Conservation (phyloP, 2,329 filamentous ascomycete species). For the Colletotrichum falcatum region DNA sequence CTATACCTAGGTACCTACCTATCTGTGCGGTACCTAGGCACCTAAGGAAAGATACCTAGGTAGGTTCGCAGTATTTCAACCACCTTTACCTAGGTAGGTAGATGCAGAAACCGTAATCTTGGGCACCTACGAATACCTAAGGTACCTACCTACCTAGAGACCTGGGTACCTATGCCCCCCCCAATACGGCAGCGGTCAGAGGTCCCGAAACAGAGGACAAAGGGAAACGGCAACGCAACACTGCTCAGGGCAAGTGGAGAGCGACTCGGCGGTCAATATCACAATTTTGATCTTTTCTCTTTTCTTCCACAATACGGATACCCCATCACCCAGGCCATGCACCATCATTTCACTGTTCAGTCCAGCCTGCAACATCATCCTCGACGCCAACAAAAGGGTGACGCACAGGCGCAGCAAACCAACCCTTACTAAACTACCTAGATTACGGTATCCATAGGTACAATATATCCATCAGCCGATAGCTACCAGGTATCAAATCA, state of each 20-base stretch:
- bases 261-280: slow-evolving; percentile 1
- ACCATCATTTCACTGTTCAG: neutral
- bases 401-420: slow-evolving; percentile 25
- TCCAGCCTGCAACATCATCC: neutral
- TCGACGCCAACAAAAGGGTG: neutral
- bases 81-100: too few relatives aligned
- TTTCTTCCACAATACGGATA: neutral
- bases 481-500: neutral
- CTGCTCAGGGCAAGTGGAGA: neutral
- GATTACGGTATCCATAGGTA: neutral
- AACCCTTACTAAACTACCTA: neutral
- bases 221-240: neutral
- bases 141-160: neutral
- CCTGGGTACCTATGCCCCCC: neutral
- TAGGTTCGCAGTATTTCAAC: too few relatives aligned
- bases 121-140: too few relatives aligned
- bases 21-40: too few relatives aligned
- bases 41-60: too few relatives aligned
- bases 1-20: too few relatives aligned
- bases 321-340: neutral
- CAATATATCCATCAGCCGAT: neutral
- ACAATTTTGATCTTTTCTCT: neutral
- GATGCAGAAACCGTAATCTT: slow-evolving; percentile 12
- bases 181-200: slow-evolving; percentile 1
- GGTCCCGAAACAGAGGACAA: slow-evolving; percentile 5